phyloP scores from a whole-genome alignment of 164 flowering plant species.

The Berberis vulgaris region DNA sequence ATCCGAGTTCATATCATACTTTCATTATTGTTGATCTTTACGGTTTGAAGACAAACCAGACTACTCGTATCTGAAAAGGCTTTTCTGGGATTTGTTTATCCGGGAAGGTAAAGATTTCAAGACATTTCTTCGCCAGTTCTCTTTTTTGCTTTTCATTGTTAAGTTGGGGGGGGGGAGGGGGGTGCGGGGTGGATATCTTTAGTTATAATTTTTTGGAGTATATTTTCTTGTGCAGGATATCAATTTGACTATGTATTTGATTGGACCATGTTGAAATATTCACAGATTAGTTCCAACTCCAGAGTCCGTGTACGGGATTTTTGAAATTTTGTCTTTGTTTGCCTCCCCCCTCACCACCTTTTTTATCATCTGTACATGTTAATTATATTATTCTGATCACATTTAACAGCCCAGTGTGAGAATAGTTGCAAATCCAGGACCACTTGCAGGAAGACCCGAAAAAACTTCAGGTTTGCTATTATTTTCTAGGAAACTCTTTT shows the following conservation, averaged over 20 bases:
- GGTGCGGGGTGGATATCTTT: too few species aligned
- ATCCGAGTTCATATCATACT: constrained; percentile 44
- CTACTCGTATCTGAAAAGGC: constrained; percentile 48
- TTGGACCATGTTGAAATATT: constrained; percentile 50
- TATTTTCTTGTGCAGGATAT: constrained; percentile 24
- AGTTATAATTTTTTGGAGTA: neutral
- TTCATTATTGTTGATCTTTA: constrained; percentile 50
- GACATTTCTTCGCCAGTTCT: neutral
- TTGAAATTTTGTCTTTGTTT: neutral
- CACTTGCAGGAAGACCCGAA: constrained; percentile 46
- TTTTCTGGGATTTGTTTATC: constrained; percentile 43
- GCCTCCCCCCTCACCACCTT: neutral
- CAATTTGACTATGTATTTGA: constrained; percentile 52
- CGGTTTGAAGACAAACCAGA: constrained; percentile 54
- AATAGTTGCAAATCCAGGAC: constrained; percentile 22
- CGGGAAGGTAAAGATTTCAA: constrained; percentile 31
- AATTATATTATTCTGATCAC: neutral
- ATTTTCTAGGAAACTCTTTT: neutral
- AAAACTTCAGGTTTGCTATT: constrained; percentile 49
- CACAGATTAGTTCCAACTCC: constrained; percentile 36
- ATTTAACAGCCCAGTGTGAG: constrained; percentile 26
- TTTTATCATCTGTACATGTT: neutral
- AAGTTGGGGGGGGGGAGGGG: neutral
- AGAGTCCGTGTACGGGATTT: constrained; percentile 28
- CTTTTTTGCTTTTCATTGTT: neutral